These are phyloP conservation scores for Aspergillus floridensis DNA, from an alignment of 2,329 filamentous ascomycete species.

Conservation along the genomic window DNA sequence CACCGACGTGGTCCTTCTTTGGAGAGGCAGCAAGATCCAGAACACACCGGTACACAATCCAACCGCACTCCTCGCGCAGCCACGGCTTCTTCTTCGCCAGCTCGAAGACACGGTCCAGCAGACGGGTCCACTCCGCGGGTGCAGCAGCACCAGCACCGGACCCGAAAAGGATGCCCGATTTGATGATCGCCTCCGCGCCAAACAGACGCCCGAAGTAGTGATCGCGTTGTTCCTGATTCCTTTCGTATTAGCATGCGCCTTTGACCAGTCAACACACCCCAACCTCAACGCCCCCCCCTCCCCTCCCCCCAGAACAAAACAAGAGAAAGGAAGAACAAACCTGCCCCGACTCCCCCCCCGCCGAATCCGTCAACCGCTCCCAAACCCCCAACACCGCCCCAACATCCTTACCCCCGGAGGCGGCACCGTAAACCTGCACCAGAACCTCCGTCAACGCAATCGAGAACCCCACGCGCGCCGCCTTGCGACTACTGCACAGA, in stretches of 20 bases:
- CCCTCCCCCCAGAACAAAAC: background rate
- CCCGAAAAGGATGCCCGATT: slow-evolving; percentile 69
- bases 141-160: slow-evolving; percentile 38
- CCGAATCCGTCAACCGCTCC: slow-evolving; percentile 51
- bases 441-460: slow-evolving; percentile 81
- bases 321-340: slow-evolving; percentile 33
- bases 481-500: slow-evolving; percentile 84
- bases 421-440: slow-evolving; percentile 60
- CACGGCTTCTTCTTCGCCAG: slow-evolving; percentile 80
- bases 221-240: slow-evolving; percentile 79
- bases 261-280: too few species aligned
- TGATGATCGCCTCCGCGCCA: slow-evolving; percentile 79
- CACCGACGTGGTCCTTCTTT: slow-evolving; percentile 28
- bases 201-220: slow-evolving; percentile 83
- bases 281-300: too few species aligned
- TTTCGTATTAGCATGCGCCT: slow-evolving; percentile 36
- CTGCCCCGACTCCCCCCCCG: slow-evolving; percentile 54
- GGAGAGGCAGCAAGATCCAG: slow-evolving; percentile 48
- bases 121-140: slow-evolving; percentile 51
- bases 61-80: slow-evolving; percentile 84
- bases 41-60: slow-evolving; percentile 72
- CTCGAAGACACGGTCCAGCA: slow-evolving; percentile 71
- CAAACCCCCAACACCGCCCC: slow-evolving; percentile 51
- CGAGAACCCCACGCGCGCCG: slow-evolving; percentile 83
- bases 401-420: slow-evolving; percentile 36